Evolutionary conservation across 306 rosid species (phyloP).

Genomic region (Cucurbita ficifolia): DNA sequence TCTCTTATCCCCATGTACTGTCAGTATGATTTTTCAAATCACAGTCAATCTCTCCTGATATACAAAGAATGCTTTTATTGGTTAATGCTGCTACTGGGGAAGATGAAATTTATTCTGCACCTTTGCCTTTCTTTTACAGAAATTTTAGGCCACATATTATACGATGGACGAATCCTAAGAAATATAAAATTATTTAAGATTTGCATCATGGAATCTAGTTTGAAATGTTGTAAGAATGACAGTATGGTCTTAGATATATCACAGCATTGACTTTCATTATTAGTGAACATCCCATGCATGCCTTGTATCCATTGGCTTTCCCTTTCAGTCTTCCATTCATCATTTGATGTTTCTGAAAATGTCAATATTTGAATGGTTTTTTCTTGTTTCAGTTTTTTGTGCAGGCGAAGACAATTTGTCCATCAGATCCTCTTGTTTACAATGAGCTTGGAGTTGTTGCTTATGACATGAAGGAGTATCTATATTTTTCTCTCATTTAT

Average conservation of each 20-base stretch:
- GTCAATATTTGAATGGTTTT: conserved; percentile 12
- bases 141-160: not conserved
- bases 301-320: not conserved
- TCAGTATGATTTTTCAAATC: not conserved
- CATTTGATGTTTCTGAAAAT: not conserved
- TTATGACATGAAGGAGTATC: conserved; percentile 79
- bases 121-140: not conserved
- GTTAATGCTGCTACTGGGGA: not conserved
- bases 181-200: not conserved
- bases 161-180: not conserved
- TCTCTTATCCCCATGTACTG: not conserved
- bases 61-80: not conserved
- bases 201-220: not conserved
- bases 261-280: not conserved
- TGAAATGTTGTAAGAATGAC: not conserved
- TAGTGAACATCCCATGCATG: not conserved
- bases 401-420: conserved; percentile 77
- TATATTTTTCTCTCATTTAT: conserved; percentile 12
- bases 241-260: not conserved
- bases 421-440: conserved; percentile 85
- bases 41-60: not conserved
- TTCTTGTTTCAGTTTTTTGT: conserved; percentile 47
- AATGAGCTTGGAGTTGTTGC: conserved; percentile 98
- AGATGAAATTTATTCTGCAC: not conserved
- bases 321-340: not conserved